Conservation (phyloP, 768 basidiomycete species). For the Phylloporus sp. region DNA sequence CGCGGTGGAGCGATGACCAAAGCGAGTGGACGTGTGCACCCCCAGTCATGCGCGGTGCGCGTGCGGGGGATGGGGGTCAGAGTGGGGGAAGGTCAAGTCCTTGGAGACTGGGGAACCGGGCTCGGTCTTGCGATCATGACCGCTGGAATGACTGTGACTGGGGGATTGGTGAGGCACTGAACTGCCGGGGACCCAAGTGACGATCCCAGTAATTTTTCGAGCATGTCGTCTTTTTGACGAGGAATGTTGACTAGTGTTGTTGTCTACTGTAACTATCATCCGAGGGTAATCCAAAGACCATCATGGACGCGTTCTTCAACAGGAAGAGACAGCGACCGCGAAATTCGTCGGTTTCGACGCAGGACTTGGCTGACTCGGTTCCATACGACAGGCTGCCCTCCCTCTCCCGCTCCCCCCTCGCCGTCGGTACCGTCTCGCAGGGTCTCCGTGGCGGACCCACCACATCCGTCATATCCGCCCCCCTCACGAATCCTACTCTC, state of each 20-base stretch:
- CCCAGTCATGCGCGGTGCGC: conserved; percentile 23
- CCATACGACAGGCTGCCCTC: conserved; percentile 64
- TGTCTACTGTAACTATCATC: too few relatives aligned
- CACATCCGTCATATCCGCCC: conserved; percentile 59
- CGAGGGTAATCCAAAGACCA: too few relatives aligned
- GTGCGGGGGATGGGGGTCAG: conserved; percentile 19
- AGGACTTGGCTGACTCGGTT: conserved; percentile 64
- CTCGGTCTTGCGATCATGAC: conserved; percentile 14
- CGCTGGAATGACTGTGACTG: conserved; percentile 21
- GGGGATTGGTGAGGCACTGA: conserved; percentile 26
- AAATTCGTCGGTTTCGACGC: conserved; percentile 54
- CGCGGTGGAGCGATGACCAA: conserved; percentile 34
- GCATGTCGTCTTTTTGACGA: conserved; percentile 25
- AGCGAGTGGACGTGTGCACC: conserved; percentile 31
- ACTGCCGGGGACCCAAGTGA: conserved; percentile 25
- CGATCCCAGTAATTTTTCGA: conserved; percentile 28
- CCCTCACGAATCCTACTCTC: conserved; percentile 77
- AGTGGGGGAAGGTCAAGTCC: conserved; percentile 38
- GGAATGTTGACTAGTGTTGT: conserved; percentile 25
- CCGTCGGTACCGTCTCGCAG: conserved; percentile 52
- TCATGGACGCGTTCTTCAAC: conserved; percentile 65
- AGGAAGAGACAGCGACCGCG: conserved; percentile 56
- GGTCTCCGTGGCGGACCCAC: conserved; percentile 39
- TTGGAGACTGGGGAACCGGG: conserved; percentile 39
- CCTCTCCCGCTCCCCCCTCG: conserved; percentile 53